Evolutionary conservation across 2,329 filamentous ascomycete species (phyloP), one percentile per base, ranked within the genome.

Genomic region (Ophiostoma pallidulum): DNA sequence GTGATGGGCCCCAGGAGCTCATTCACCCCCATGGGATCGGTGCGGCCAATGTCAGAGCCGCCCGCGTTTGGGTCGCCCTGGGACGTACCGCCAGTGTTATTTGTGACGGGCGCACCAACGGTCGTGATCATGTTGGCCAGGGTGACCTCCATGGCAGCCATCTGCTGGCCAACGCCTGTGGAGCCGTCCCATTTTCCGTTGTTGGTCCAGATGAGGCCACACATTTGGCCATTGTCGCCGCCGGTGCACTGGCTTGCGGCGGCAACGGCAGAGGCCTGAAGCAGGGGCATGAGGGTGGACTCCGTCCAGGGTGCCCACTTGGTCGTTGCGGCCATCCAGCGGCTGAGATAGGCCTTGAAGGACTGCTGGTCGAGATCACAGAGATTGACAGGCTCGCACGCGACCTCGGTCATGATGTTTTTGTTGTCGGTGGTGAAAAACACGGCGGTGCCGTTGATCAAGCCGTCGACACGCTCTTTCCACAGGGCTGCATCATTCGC

Each of bases 151-250:
- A 86, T 66, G 3, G 77, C 80, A 1, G 77, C 72, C 82, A 86
- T 86, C 62, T 85, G 80, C 60, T 85, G 80, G 5, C 82, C 82
- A 2, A 85, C 74, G 7, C 81, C 82, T 7, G 69, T 72, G 2
- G 68, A 69, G 20, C 77, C 75, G 59, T 84, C 79, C 62, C 73
- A 84, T 8, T 13, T 13, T 6, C 50, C 53, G 19, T 53, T 41
- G 13, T 51, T 37, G 14, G 71, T 72, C 78, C 80, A 84, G 50
- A 73, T 73, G 45, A 78, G 62, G 8, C 79, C 77, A 55, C 78
- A 84, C 68, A 78, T 72, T 22, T 70, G 71, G 3, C 72, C 69
- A 51, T 77, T 78, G 22, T 59, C 54, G 14, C 78, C 78, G 22
- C 77, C 80, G 0, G 63, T 70, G 53, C 80, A 84, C 51, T 80